Evolutionary conservation across 208 protist genomes (phyloP).

Genomic region (Blastocrithidia nonstop): DNA sequence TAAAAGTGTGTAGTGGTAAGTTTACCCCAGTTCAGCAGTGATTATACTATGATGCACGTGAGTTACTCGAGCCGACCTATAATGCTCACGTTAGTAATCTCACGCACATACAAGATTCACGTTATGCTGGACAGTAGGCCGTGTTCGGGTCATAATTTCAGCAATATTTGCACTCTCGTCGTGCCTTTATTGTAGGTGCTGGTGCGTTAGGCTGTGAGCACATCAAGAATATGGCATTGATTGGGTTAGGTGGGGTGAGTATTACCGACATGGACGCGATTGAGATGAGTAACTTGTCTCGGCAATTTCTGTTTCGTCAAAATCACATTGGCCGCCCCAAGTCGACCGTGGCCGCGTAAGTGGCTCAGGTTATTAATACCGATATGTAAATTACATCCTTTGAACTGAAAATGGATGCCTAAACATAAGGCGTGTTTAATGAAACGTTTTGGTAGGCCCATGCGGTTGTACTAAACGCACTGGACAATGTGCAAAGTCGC

Average conservation of each 20-base stretch:
- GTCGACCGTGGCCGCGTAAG: conserved; percentile 84
- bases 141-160: conserved; percentile 91
- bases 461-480: conserved; percentile 93
- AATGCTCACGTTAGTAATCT: neutral
- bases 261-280: conserved; percentile 99
- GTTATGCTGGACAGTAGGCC: conserved; percentile 92
- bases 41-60: conserved; percentile 93
- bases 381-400: conserved; percentile 62
- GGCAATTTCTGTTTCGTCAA: conserved; percentile 98
- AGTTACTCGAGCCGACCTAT: conserved; percentile 48
- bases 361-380: conserved; percentile 90
- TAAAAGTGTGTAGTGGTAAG: conserved; percentile 92
- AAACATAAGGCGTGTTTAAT: conserved; percentile 94
- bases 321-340: conserved; percentile 93
- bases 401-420: conserved; percentile 86
- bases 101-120: conserved; percentile 4
- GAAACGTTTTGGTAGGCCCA: conserved; percentile 93
- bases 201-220: conserved; percentile 98
- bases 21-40: conserved; percentile 94
- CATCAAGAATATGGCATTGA: conserved; percentile 97
- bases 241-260: conserved; percentile 89
- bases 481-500: conserved; percentile 97
- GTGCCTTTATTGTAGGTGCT: conserved; percentile 93
- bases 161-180: conserved; percentile 57
- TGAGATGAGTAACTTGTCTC: conserved; percentile 98